Base-by-base conservation (phyloP, 805 yeast genomes). In the Saccharomycopsis guyanensis region DNA sequence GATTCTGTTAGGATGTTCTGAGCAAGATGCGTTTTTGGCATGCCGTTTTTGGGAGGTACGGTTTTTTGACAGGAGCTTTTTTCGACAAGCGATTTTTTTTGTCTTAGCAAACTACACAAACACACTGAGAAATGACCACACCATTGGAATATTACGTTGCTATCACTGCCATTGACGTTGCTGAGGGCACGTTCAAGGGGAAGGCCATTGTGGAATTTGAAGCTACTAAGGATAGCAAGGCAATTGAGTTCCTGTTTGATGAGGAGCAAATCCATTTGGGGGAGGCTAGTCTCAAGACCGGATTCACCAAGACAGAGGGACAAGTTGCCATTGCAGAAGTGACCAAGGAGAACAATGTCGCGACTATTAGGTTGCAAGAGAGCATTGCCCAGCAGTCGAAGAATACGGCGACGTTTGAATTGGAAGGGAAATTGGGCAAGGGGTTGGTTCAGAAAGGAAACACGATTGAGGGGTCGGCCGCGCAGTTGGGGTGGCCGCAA, bases 301-400 rank as follows among this genome's bases (percentile, higher is more conserved):
- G 38, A 16, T 43, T 8, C 19, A 43, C 47, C 13, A 43, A 43
- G 18, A 43, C 34, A 7, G 47, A 43, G 10, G 15, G 42, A 3
- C 40, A 43, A 37, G 27, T 38, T 18, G 16, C 47, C 3, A 38
- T 43, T 23, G 19, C 31, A 12, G 20, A 35, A 5, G 12, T 35
- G 12, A 10, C 12, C 4, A 27, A n/a, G 13, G 20, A n/a, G 4
- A 20, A 19, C 12, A 15, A 18, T 22, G 10, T 19, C 10, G 20
- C 32, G 4, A 4, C 13, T 13, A 27, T 40, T 19, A 25, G 13
- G 3, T 27, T 43, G 29, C n/a, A 43, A 29, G 47, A 43, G 16
- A 27, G 32, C 16, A 16, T 43, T 15, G 18, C 19, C n/a, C 12
- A 32, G 12, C 16, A 27, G 5, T 37, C 24, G 19, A 34, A 43